These are phyloP conservation scores for Curvularia sp. DNA, from an alignment of 2,329 filamentous ascomycete genomes.

Conservation along the genomic window DNA sequence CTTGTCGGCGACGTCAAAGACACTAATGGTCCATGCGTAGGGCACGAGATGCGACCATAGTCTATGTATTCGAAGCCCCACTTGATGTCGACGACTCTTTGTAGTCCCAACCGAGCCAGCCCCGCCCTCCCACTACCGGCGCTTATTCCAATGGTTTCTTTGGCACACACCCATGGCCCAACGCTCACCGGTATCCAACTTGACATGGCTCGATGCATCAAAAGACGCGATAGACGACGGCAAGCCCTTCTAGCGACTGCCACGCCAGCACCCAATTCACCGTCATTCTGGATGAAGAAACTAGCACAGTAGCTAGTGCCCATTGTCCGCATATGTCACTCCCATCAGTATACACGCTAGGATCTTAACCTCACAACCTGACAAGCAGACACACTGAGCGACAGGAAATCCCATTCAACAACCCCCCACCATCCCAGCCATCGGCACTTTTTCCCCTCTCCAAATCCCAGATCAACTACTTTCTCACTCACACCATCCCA, in stretches of 20 bases:
- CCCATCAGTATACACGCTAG: not conserved
- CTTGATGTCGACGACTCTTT: not conserved
- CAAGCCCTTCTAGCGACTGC: constrained; percentile 5
- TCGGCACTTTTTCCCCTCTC: no score
- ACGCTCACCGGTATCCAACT: constrained; percentile 11
- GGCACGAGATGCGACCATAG: not conserved
- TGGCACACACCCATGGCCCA: constrained; percentile 28
- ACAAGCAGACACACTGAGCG: no score
- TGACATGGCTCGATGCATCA: not conserved
- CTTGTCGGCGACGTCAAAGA: constrained; percentile 1
- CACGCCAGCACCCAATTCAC: constrained; percentile 7
- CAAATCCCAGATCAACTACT: no score
- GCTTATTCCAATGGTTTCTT: constrained; percentile 34
- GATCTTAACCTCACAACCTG: not conserved
- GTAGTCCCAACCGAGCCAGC: constrained; percentile 15
- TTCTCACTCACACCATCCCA: no score
- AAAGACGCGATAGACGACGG: constrained; percentile 5
- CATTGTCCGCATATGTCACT: not conserved
- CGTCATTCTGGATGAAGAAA: constrained; percentile 1
- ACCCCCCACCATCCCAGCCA: no score
- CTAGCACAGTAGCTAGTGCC: not conserved
- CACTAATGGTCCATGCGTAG: constrained; percentile 4
- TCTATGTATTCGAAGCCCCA: constrained; percentile 11
- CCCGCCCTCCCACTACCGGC: constrained; percentile 29
- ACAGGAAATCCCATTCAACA: no score